Percentiles rank a stretch among this genome's conserved stretches.
phyloP scores from a whole-genome alignment of 768 basidiomycete species.

The Fomitopsis serialis region DNA sequence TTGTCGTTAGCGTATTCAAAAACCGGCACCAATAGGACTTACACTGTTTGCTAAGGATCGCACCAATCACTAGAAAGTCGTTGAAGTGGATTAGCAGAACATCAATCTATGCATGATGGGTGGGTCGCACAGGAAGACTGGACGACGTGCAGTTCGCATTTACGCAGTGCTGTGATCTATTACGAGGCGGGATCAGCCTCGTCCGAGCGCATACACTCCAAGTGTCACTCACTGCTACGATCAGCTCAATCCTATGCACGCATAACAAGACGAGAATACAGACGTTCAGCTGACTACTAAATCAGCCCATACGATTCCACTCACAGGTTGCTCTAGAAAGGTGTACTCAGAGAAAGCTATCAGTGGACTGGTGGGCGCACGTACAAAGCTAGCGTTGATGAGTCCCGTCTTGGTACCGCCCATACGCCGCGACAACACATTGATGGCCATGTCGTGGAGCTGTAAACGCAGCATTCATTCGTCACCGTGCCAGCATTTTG shows the following conservation, averaged over 20 bases:
- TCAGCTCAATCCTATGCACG: slow-evolving; percentile 41
- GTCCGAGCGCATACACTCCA: not conserved
- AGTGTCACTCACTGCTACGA: slow-evolving; percentile 57
- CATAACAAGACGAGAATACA: not conserved
- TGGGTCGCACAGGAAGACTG: slow-evolving; percentile 64
- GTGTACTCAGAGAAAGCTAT: not conserved
- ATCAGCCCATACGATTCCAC: slow-evolving; percentile 20
- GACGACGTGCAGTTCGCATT: slow-evolving; percentile 77
- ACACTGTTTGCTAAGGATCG: slow-evolving; percentile 76
- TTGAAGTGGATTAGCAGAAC: not conserved
- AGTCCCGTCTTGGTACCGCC: slow-evolving; percentile 76
- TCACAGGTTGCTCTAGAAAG: slow-evolving; percentile 59
- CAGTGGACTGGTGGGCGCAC: slow-evolving; percentile 13
- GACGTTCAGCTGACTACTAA: not conserved
- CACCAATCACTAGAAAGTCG: slow-evolving; percentile 60
- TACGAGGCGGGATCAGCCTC: no score
- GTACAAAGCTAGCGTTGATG: slow-evolving; percentile 75
- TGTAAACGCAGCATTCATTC: slow-evolving; percentile 18
- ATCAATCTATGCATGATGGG: not conserved
- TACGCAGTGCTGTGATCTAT: slow-evolving; percentile 74
- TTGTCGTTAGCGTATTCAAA: no score
- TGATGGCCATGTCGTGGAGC: slow-evolving; percentile 75
- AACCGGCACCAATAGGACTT: no score
- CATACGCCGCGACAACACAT: slow-evolving; percentile 67
- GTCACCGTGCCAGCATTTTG: not conserved